Conservation (phyloP, 2,329 filamentous ascomycete genomes). For the Penicillium concentricum region DNA sequence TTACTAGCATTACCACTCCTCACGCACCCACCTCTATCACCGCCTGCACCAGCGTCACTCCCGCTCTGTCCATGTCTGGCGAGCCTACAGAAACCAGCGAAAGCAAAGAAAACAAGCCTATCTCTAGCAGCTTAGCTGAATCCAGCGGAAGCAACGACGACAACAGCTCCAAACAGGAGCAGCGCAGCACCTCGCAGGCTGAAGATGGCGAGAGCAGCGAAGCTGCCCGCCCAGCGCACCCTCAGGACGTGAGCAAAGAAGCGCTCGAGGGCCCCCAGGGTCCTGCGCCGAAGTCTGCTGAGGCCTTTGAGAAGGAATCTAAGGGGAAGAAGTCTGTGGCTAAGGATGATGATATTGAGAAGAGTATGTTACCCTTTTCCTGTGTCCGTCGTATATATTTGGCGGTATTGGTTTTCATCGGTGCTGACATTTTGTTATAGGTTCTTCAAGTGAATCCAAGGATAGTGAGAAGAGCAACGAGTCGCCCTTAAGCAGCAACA, state of each 20-base stretch:
- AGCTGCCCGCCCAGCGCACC: neutral
- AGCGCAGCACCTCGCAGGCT: slow-evolving; percentile 13
- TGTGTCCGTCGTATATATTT: neutral
- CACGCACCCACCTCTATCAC: neutral
- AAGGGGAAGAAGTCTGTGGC: slow-evolving; percentile 17
- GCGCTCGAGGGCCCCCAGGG: slow-evolving; percentile 31
- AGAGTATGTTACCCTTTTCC: neutral
- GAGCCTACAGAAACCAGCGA: neutral
- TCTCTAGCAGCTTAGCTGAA: neutral
- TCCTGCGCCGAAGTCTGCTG: slow-evolving; percentile 23
- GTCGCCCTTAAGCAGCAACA: neutral
- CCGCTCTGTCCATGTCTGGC: neutral
- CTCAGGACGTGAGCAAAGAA: slow-evolving; percentile 26
- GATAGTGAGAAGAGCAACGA: slow-evolving; percentile 1
- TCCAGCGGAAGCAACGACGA: neutral
- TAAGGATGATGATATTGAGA: neutral
- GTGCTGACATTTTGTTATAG: neutral
- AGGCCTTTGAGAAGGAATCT: slow-evolving; percentile 31
- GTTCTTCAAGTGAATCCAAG: slow-evolving; percentile 1
- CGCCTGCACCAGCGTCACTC: neutral
- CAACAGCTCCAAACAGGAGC: slow-evolving; percentile 10
- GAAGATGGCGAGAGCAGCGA: slow-evolving; percentile 4
- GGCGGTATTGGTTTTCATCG: neutral
- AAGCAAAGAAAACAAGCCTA: neutral
- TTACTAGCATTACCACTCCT: neutral